Conservation (phyloP, 208 protist species). For the Leptomonas seymouri region DNA sequence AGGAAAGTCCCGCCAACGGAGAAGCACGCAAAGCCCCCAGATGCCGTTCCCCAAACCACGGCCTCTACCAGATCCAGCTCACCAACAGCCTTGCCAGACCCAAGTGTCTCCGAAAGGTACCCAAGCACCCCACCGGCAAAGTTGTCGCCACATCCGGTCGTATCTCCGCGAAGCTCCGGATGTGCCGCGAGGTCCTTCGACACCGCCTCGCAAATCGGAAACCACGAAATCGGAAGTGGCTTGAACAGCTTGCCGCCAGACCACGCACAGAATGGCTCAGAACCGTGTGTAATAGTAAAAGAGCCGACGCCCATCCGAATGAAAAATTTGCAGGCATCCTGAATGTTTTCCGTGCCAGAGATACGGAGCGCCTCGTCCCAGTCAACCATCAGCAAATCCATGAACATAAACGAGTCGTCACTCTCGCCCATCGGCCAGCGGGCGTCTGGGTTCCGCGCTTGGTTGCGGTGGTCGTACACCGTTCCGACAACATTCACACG, state of each 20-base stretch:
- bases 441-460: slow-evolving; percentile 18
- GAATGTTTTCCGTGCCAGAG: slow-evolving; percentile 19
- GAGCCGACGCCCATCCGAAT: slow-evolving; percentile 29
- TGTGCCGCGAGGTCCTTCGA: slow-evolving; percentile 21
- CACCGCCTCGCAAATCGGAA: slow-evolving; percentile 23
- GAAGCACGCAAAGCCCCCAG: slow-evolving; percentile 33
- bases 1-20: slow-evolving; percentile 33
- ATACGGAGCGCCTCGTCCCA: slow-evolving; percentile 37
- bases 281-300: slow-evolving; percentile 34
- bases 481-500: slow-evolving; percentile 36
- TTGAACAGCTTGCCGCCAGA: slow-evolving; percentile 37
- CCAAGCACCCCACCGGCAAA: slow-evolving; percentile 33
- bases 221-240: slow-evolving; percentile 20
- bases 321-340: slow-evolving; percentile 31
- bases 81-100: slow-evolving; percentile 12
- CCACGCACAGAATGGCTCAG: slow-evolving; percentile 25
- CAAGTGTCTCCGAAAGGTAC: slow-evolving; percentile 17
- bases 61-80: slow-evolving; percentile 30
- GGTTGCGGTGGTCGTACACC: slow-evolving; percentile 33
- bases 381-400: slow-evolving; percentile 44
- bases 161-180: slow-evolving; percentile 23
- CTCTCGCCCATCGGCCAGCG: slow-evolving; percentile 37
- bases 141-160: slow-evolving; percentile 35
- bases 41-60: slow-evolving; percentile 26
- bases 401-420: slow-evolving; percentile 43